Percentiles rank a stretch among this genome's conserved stretches.
These are phyloP conservation scores for Globisporangium carolinianum DNA, from an alignment of 352 stramenopile species.

Conservation along the genomic window DNA sequence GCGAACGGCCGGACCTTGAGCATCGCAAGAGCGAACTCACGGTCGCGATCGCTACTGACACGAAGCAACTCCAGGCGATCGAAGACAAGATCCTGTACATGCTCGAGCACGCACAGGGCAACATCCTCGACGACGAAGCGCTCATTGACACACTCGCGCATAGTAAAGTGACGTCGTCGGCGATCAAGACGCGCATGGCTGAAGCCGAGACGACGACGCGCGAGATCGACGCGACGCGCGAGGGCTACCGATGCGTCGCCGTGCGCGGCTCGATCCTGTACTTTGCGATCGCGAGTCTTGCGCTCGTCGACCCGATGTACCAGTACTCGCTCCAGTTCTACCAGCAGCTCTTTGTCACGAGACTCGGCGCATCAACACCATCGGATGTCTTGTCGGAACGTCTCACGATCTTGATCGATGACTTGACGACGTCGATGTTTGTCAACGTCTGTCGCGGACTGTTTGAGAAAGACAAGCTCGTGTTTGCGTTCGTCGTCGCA, in stretches of 20 bases:
- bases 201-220: slow-evolving; percentile 87
- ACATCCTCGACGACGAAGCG: slow-evolving; percentile 93
- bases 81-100: slow-evolving; percentile 94
- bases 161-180: slow-evolving; percentile 87
- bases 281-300: slow-evolving; percentile 90
- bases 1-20: slow-evolving; percentile 89
- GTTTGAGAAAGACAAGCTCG: slow-evolving; percentile 94
- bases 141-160: slow-evolving; percentile 88
- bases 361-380: slow-evolving; percentile 77
- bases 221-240: slow-evolving; percentile 88
- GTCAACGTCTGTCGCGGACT: slow-evolving; percentile 92
- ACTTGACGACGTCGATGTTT: slow-evolving; percentile 91
- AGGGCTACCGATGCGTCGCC: slow-evolving; percentile 89
- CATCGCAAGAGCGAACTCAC: slow-evolving; percentile 91
- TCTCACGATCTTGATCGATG: slow-evolving; percentile 87
- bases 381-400: slow-evolving; percentile 75
- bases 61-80: slow-evolving; percentile 91
- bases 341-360: slow-evolving; percentile 88
- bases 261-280: slow-evolving; percentile 90
- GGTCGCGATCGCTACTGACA: slow-evolving; percentile 89
- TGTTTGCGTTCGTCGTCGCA: slow-evolving; percentile 93
- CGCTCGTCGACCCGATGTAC: slow-evolving; percentile 93
- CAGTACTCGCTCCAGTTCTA: slow-evolving; percentile 95
- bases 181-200: slow-evolving; percentile 86
- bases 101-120: slow-evolving; percentile 89